Evolutionary conservation across 768 basidiomycete genomes (phyloP).

Genomic region (Boletus rufocinnamomeus): DNA sequence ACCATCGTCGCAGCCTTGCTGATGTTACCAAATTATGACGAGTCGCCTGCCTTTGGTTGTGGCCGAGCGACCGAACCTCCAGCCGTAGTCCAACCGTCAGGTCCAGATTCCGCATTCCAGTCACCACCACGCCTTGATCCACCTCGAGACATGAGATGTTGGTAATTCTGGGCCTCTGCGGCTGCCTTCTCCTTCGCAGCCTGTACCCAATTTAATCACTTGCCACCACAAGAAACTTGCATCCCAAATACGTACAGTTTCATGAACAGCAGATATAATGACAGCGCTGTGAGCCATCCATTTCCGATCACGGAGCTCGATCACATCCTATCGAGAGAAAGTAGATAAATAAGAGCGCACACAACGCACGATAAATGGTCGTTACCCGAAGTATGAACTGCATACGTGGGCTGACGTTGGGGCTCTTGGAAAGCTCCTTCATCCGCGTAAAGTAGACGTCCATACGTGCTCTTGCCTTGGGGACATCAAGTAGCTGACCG

Average conservation of each 20-base stretch:
- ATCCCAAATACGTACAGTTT: conserved; percentile 57
- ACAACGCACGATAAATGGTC: conserved; percentile 10
- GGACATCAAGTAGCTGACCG: conserved; percentile 77
- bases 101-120: conserved; percentile 59
- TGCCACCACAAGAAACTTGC: not conserved
- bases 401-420: conserved; percentile 81
- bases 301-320: conserved; percentile 81
- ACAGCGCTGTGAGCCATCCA: conserved; percentile 76
- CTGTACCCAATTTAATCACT: conserved; percentile 37
- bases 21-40: conserved; percentile 89
- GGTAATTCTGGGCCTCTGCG: conserved; percentile 58
- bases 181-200: conserved; percentile 81
- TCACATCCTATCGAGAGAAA: conserved; percentile 66
- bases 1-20: conserved; percentile 66
- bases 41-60: conserved; percentile 78
- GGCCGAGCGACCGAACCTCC: conserved; percentile 52
- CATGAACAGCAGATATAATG: conserved; percentile 84
- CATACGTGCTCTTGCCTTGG: conserved; percentile 82
- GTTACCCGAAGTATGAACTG: conserved; percentile 93
- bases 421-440: conserved; percentile 75
- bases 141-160: conserved; percentile 81
- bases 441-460: conserved; percentile 93
- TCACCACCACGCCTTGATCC: conserved; percentile 88
- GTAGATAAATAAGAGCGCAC: conserved; percentile 1
- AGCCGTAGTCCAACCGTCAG: conserved; percentile 90